Base-by-base conservation (phyloP, 2,329 filamentous ascomycete genomes). In the Domatiomyces globalis region DNA sequence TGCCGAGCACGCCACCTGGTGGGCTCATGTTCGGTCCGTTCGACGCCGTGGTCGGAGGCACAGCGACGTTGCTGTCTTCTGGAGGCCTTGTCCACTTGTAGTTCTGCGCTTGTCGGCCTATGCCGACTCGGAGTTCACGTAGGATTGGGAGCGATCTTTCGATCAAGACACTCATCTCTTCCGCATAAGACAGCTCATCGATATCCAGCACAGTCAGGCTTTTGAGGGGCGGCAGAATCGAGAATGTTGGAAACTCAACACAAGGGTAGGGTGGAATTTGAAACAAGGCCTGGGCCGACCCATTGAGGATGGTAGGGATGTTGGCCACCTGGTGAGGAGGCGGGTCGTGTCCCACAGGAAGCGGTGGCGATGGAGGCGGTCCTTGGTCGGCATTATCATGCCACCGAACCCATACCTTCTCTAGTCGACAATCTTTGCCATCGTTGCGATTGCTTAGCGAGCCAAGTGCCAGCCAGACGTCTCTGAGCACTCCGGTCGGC, bases 231-330 rank as follows among this genome's bases (percentile, higher is more conserved):
- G 85, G 85, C 6, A 94, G 71, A 8, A 86, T 78, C 45, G 84
- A 90, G 60, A 92, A 85, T 1, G 84, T 87, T 1, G 86, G 86
- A 59, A 85, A 84, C 66, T 90, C 85, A 22, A 87, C 81, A 49
- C 77, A 73, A 58, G 72, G 74, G 51, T 78, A 73, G 25, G 74
- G 62, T 53, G 51, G 62, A 25, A 61, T 63, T 42, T 52, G 61
- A 39, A 58, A 57, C 6, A 60, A 47, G 33, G 60, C 54, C 20
- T 43, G 49, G 25, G 51, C 49, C 47, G 56, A 52, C n/a, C 53
- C 53, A 46, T 53, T 22, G 49, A 55, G 52, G 49, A 62, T 52
- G 48, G 60, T 29, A 18, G 57, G 56, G 17, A 61, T 46, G 36
- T 56, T 54, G 44, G 52, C 50, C 20, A 51, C 47, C 27, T 57